Conservation (phyloP, 2,329 filamentous ascomycete species). For the Ophiobolus disseminans region DNA sequence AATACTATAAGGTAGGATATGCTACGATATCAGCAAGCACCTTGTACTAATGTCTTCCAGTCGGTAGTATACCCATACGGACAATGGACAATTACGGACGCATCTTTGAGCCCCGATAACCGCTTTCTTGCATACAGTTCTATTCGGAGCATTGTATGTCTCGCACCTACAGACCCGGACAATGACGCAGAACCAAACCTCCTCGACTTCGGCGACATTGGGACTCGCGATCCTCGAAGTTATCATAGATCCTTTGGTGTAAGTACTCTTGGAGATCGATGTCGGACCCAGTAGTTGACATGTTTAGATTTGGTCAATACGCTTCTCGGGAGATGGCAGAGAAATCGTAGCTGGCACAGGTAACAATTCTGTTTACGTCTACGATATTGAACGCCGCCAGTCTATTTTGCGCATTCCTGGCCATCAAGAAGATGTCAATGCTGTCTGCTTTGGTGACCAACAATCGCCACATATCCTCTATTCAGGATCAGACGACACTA, state of each 20-base stretch:
- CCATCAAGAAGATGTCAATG: conserved; percentile 90
- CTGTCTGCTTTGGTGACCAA: conserved; percentile 92
- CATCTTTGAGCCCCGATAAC: conserved; percentile 89
- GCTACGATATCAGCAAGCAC: background rate
- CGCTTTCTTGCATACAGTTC: conserved; percentile 90
- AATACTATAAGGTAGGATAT: conserved; percentile 81
- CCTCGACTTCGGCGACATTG: conserved; percentile 71
- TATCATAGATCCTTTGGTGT: conserved; percentile 46
- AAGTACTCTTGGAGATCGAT: conserved; percentile 1
- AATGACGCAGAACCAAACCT: conserved; percentile 80
- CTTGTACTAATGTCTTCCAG: conserved; percentile 58
- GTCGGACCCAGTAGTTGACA: conserved; percentile 6
- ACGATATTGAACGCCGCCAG: conserved; percentile 83
- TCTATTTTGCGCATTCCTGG: conserved; percentile 78
- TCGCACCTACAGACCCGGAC: conserved; percentile 85
- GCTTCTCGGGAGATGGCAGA: conserved; percentile 89
- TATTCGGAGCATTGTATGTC: conserved; percentile 81
- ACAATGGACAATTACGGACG: conserved; percentile 96
- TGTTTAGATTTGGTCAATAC: conserved; percentile 79
- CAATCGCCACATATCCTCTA: conserved; percentile 92
- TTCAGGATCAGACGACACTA: conserved; percentile 92
- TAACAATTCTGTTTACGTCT: conserved; percentile 80
- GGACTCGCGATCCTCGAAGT: conserved; percentile 46
- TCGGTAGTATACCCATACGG: conserved; percentile 84
- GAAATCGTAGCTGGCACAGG: conserved; percentile 91